Conservation (phyloP, 2,329 filamentous ascomycete genomes). For the Myriosclerotinia curreyana region DNA sequence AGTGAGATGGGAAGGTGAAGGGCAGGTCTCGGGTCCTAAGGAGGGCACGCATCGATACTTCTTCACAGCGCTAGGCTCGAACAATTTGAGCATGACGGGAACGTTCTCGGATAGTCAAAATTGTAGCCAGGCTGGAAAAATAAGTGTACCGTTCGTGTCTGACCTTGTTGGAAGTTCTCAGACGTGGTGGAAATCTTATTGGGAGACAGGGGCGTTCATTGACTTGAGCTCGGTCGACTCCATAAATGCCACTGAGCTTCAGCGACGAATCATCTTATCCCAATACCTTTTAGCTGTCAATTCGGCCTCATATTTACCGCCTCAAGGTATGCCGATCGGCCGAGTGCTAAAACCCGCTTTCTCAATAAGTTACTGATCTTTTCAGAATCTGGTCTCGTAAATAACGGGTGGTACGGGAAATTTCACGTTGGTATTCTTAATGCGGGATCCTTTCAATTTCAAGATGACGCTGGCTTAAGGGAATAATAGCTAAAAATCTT, state of each 20-base stretch:
- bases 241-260: constrained; percentile 43
- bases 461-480: not conserved
- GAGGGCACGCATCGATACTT: constrained; percentile 30
- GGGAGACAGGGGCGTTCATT: constrained; percentile 44
- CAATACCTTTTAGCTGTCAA: constrained; percentile 47
- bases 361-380: not conserved
- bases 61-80: constrained; percentile 19
- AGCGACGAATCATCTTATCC: constrained; percentile 45
- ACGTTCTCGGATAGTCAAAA: not conserved
- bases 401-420: constrained; percentile 49
- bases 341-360: too few relatives aligned
- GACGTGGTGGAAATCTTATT: constrained; percentile 32
- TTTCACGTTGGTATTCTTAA: constrained; percentile 40
- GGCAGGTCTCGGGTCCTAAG: constrained; percentile 25
- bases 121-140: not conserved
- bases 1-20: constrained; percentile 29
- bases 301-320: constrained; percentile 40
- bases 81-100: not conserved
- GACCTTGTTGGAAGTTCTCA: constrained; percentile 21
- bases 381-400: constrained; percentile 45
- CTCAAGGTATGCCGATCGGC: constrained; percentile 34
- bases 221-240: constrained; percentile 42
- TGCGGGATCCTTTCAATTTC: too few relatives aligned
- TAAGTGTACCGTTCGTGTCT: not conserved
- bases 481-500: not conserved